Percentiles rank a stretch among this genome's conserved stretches.
phyloP scores from a whole-genome alignment of 2,329 filamentous ascomycete genomes.

The Aspergillus sp. region DNA sequence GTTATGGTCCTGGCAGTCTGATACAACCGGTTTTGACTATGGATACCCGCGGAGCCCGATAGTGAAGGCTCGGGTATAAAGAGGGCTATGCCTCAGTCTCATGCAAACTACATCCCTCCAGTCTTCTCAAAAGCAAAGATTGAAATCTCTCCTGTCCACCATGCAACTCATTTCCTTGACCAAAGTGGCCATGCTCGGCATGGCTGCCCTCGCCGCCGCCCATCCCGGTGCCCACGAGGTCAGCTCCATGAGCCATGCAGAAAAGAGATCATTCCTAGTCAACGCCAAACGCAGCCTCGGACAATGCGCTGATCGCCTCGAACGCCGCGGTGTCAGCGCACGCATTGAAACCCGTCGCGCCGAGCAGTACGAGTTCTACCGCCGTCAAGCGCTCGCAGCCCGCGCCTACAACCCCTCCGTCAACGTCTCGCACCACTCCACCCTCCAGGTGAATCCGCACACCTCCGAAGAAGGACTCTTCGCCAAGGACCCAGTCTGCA shows the following conservation, averaged over 20 bases:
- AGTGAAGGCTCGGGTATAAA: no score
- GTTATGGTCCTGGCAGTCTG: no score
- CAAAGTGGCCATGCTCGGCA: background rate
- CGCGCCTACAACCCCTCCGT: constrained; percentile 38
- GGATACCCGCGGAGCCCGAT: no score
- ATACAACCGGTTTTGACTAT: no score
- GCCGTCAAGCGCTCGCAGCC: constrained; percentile 17
- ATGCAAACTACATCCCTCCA: no score
- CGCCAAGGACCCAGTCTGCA: constrained; percentile 34
- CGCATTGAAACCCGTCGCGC: constrained; percentile 25
- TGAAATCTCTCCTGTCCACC: background rate
- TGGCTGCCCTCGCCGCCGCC: background rate
- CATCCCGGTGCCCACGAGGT: constrained; percentile 3
- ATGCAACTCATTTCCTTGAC: background rate
- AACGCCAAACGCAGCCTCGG: constrained; percentile 23
- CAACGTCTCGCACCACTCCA: constrained; percentile 39
- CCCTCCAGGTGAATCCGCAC: constrained; percentile 19
- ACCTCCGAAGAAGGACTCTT: constrained; percentile 26
- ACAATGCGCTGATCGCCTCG: constrained; percentile 21
- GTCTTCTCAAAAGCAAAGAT: no score
- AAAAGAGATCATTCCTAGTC: constrained; percentile 6
- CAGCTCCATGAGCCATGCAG: constrained; percentile 4
- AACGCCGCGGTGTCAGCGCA: constrained; percentile 22
- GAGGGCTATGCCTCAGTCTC: no score
- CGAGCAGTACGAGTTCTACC: constrained; percentile 17